phyloP scores from a whole-genome alignment of 2,329 filamentous ascomycete genomes.

The Torrubiella hemipterigena region DNA sequence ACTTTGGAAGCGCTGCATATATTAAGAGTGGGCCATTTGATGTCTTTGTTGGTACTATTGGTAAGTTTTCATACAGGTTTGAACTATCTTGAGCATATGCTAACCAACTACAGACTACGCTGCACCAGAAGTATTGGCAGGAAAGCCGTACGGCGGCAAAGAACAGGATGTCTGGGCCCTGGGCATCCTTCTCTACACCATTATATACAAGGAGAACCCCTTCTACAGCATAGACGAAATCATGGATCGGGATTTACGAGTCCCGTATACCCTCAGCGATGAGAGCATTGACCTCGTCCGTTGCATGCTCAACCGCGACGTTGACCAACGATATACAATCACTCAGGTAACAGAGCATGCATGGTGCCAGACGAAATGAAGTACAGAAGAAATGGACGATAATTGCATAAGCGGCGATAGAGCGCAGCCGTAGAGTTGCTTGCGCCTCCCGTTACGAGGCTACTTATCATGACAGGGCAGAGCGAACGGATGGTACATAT shows the following conservation, averaged over 20 bases:
- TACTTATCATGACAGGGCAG: too few relatives aligned
- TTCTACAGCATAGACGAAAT: conserved; percentile 99
- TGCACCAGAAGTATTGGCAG: conserved; percentile 91
- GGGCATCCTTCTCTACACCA: conserved; percentile 93
- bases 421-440: too few relatives aligned
- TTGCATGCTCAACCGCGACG: conserved; percentile 84
- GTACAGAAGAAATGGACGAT: too few relatives aligned
- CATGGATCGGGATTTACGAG: conserved; percentile 87
- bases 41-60: conserved; percentile 97
- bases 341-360: conserved; percentile 76
- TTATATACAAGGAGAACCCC: conserved; percentile 98
- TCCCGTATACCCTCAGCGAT: conserved; percentile 81
- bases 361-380: conserved; percentile 49
- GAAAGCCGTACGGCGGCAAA: conserved; percentile 83
- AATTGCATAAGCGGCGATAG: too few relatives aligned
- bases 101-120: conserved; percentile 63
- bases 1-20: conserved; percentile 96
- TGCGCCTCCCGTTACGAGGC: too few relatives aligned
- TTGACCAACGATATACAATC: conserved; percentile 73
- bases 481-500: too few relatives aligned
- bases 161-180: conserved; percentile 98
- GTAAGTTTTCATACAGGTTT: conserved; percentile 37
- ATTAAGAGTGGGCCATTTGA: conserved; percentile 98
- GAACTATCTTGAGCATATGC: not conserved
- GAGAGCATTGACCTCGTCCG: conserved; percentile 87